Base-by-base conservation (phyloP, 768 basidiomycete species). In the Terana coerulea region DNA sequence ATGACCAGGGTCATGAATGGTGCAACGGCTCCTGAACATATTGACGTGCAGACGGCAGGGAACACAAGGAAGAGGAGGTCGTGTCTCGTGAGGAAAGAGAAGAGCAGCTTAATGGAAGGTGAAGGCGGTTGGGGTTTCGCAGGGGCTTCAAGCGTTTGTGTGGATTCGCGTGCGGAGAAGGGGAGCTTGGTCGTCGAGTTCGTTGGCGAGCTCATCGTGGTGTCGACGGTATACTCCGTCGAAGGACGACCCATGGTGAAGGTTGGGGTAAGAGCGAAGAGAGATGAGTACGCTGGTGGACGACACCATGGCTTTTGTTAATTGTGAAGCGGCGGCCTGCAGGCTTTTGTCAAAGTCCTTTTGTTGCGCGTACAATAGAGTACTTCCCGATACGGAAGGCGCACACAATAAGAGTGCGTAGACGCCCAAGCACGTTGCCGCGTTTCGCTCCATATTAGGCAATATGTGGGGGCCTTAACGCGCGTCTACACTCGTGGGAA, bases 1-100 rank as follows among this genome's bases (percentile, higher is more conserved):
- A 93, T 73, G 59, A 91, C 80, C 28, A 79, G 72, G 6, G 91
- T 91, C 90, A 94, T 93, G 74, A 86, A 88, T 1, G 92, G 91
- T 0, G 86, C 87, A 48, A 91, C 75, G 28, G 82, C 80, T 31
- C 88, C 87, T 3, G 84, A 76, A 44, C 76, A 70, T 37, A 86
- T 49, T 17, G 91, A 86, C 11, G 82, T 72, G 47, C 76, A 7
- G 51, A 83, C 53, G 5, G 85, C 88, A 3, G 91, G 91, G 21
- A 81, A 42, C 54, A 91, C 72, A 57, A 87, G 72, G 24, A 75
- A 53, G 47, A 82, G 63, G 60, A 76, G 62, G 57, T 88, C 83
- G 44, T 77, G 73, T 10, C 73, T 70, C 1, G 83, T 72, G 56
- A 85, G 71, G 60, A 84, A 77, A 9, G 81, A 79, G 63, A 88